Base-by-base conservation (phyloP, 495 filamentous ascomycete genomes). In the Xylaria bambusicola region DNA sequence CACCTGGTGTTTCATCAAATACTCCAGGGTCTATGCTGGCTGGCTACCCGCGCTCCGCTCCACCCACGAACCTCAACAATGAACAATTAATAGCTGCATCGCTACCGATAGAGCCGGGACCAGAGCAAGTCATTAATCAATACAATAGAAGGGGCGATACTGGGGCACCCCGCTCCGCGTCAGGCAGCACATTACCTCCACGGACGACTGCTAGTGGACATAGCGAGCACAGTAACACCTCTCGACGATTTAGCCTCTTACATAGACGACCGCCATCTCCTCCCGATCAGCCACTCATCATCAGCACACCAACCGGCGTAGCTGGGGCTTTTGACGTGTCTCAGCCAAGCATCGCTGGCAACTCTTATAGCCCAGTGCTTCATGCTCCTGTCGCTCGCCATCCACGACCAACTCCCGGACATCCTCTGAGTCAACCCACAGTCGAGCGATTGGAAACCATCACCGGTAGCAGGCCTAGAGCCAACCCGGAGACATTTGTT, bases 391-490 rank as follows among this genome's bases (percentile, higher is more conserved):
- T 74, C 18, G 73, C 75, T 51, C 73, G 70, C 12, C 78, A 75
- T 61, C 78, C 77, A 20, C 67, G 73, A 12, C 68, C 70, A 9
- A 64, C 69, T 26, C 69, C 71, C 4, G 73, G 71, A 33, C 66
- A 67, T 31, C 66, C 70, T 31, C 56, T 74, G 50, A 69, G 79
- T 18, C 76, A 79, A 9, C 81, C 82, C 18, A 68, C 75, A 0
- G 75, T 76, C 40, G 66, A 73, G 44, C 72, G 78, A 12, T 67
- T 83, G 6, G 79, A 83, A 41, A 80, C 75, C 1, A 80, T 83
- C 23, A 79, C 80, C 7, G 78, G 74, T 53, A 67, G 68, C 23
- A 56, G 63, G 29, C 36, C 57, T 53, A 52, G 63, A 12, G 67
- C 53, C 10, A 24, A 52, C 36, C 48, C 57, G 52, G 41, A 33